phyloP scores from a whole-genome alignment of 2,329 filamentous ascomycete species.

The Penicillium sp. region DNA sequence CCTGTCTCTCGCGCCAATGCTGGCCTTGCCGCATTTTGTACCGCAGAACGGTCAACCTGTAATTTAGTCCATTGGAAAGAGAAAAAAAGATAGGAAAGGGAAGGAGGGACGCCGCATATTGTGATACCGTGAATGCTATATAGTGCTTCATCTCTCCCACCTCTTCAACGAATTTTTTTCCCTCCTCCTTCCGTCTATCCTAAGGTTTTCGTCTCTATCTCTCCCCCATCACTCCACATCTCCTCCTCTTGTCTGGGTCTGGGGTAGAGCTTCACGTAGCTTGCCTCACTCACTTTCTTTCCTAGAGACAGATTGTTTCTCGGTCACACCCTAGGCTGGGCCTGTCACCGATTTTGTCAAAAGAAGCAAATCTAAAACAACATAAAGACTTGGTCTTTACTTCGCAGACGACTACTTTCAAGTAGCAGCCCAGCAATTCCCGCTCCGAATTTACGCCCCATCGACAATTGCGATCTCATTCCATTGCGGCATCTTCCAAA shows the following conservation, averaged over 20 bases:
- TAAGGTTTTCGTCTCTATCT: background rate
- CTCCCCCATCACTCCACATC: background rate
- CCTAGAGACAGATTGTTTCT: conserved; percentile 1
- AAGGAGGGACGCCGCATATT: background rate
- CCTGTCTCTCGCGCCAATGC: background rate
- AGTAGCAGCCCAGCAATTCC: conserved; percentile 18
- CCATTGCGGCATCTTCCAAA: conserved; percentile 1
- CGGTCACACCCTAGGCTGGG: background rate
- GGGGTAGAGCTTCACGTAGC: conserved; percentile 21
- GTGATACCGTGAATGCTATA: conserved; percentile 20
- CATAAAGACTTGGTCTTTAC: conserved; percentile 17
- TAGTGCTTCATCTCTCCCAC: conserved; percentile 17
- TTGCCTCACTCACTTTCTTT: conserved; percentile 6
- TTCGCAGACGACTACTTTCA: conserved; percentile 14
- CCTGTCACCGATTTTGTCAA: conserved; percentile 3
- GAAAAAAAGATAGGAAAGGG: conserved; percentile 8
- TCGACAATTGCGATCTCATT: background rate
- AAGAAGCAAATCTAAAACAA: conserved; percentile 9
- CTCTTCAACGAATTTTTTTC: conserved; percentile 4
- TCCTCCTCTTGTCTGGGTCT: background rate
- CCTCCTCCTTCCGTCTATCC: conserved; percentile 6
- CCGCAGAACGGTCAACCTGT: conserved; percentile 10
- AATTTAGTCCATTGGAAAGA: conserved; percentile 1
- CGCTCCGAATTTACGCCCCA: background rate
- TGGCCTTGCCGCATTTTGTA: conserved; percentile 14